Base-by-base conservation (phyloP, 257 asterid species). In the Ligustrum vulgare region DNA sequence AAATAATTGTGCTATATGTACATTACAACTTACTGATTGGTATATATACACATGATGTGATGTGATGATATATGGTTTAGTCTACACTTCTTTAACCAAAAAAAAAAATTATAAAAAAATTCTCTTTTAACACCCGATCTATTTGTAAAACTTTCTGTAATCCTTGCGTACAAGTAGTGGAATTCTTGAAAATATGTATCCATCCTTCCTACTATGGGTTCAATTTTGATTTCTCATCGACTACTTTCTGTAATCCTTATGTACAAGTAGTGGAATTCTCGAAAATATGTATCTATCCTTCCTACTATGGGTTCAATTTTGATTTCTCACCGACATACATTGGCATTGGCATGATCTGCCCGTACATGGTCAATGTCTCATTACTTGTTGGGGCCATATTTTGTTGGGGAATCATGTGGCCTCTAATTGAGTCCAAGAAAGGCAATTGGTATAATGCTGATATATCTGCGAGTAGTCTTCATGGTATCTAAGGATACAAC, bases 301-400 rank as follows among this genome's bases (percentile, higher is more conserved):
- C 6, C 0, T 7, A 8, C 62, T 75, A 71, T 82, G 86, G 91
- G 76, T 81, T 89, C 78, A 86, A 84, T 63, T 90, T 90, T 69
- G 91, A 90, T 76, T 90, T 90, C 90, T 86, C 91, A 2, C n/a
- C n/a, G n/a, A 88, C 91, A 28, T 90, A 90, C 32, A 86, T 90
- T 47, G 96, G 96, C 16, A 93, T 88, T 68, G 96, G 96, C 67
- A 90, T 90, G 93, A 90, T 90, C 8, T 90, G 93, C 67, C 93
- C 96, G 1, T 85, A 88, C 83, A 88, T 90, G 90, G 87, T 88
- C 4, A 88, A 88, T 63, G 3, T 88, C 9, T 88, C 96, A 0
- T 49, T 90, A 49, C 88, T 90, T 1, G 3, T 88, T 9, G 93
- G 93, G 33, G 96, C 88, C 45, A 66, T 90, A 34, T 39, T 88